Evolutionary conservation across 2,329 filamentous ascomycete species (phyloP).

Genomic region (Aphanoascus verrucosus): DNA sequence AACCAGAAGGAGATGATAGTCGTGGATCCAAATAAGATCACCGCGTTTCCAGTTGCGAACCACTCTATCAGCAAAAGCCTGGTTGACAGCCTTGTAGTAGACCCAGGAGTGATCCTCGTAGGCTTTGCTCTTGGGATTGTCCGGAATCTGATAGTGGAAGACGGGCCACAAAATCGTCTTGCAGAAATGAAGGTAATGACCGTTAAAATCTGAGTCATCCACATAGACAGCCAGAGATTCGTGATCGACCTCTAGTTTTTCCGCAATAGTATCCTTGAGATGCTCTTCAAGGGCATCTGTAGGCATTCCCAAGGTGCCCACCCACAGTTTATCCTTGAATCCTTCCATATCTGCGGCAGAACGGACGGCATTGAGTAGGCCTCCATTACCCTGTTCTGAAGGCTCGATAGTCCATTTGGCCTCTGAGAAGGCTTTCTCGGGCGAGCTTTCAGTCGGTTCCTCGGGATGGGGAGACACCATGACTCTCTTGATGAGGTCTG

Average conservation of each 20-base stretch:
- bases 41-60: constrained; percentile 86
- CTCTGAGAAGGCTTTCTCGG: constrained; percentile 51
- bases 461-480: constrained; percentile 9
- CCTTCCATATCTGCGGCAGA: constrained; percentile 61
- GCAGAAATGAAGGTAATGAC: constrained; percentile 91
- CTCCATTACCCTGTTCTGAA: constrained; percentile 85
- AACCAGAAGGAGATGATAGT: constrained; percentile 86
- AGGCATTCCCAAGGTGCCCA: constrained; percentile 87
- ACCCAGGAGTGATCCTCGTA: constrained; percentile 96
- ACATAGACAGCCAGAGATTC: constrained; percentile 76
- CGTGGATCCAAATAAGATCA: constrained; percentile 89
- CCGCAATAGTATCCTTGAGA: constrained; percentile 72
- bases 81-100: constrained; percentile 85
- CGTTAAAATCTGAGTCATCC: constrained; percentile 84
- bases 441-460: constrained; percentile 12
- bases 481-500: constrained; percentile 13
- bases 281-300: constrained; percentile 70
- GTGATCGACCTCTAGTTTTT: constrained; percentile 67
- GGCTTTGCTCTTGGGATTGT: constrained; percentile 95
- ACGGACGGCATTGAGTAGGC: constrained; percentile 76
- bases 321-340: constrained; percentile 69
- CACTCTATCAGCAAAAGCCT: constrained; percentile 84
- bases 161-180: constrained; percentile 97
- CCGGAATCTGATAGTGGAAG: constrained; percentile 95
- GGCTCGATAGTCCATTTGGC: constrained; percentile 73